Percentiles rank a stretch among this genome's conserved stretches.
Evolutionary conservation across 1,284 basidiomycete genomes (phyloP).

Genomic region (Apiotrichum brassicae): DNA sequence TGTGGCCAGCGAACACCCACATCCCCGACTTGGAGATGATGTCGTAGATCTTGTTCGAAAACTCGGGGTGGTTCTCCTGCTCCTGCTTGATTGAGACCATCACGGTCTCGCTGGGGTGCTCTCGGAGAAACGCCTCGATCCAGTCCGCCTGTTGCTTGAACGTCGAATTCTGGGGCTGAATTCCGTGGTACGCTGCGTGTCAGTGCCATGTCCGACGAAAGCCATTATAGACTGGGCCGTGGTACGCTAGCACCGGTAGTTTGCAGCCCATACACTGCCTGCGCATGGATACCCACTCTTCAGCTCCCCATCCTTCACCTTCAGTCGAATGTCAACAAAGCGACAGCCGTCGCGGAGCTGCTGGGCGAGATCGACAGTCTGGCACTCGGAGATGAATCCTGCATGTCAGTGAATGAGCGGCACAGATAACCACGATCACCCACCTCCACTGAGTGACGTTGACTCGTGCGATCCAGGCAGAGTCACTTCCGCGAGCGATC

Average conservation of each 20-base stretch:
- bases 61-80: slow-evolving; percentile 48
- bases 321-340: slow-evolving; percentile 71
- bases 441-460: slow-evolving; percentile 8
- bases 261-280: too few species aligned
- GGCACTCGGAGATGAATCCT: slow-evolving; percentile 42
- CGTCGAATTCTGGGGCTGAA: slow-evolving; percentile 60
- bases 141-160: slow-evolving; percentile 55
- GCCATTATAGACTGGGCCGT: too few species aligned
- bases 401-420: background rate
- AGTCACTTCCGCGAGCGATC: slow-evolving; percentile 14
- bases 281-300: slow-evolving; percentile 26
- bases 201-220: too few species aligned
- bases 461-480: slow-evolving; percentile 15
- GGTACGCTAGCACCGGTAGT: background rate
- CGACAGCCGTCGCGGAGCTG: slow-evolving; percentile 56
- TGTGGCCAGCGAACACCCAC: slow-evolving; percentile 72
- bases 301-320: slow-evolving; percentile 55
- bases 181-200: slow-evolving; percentile 63
- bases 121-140: slow-evolving; percentile 60
- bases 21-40: slow-evolving; percentile 59
- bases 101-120: slow-evolving; percentile 61
- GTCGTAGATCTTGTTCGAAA: slow-evolving; percentile 60
- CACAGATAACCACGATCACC: background rate
- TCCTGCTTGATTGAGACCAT: slow-evolving; percentile 85
- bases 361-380: slow-evolving; percentile 33